Conservation (phyloP, 768 basidiomycete species). For the Clathrus columnatus region DNA sequence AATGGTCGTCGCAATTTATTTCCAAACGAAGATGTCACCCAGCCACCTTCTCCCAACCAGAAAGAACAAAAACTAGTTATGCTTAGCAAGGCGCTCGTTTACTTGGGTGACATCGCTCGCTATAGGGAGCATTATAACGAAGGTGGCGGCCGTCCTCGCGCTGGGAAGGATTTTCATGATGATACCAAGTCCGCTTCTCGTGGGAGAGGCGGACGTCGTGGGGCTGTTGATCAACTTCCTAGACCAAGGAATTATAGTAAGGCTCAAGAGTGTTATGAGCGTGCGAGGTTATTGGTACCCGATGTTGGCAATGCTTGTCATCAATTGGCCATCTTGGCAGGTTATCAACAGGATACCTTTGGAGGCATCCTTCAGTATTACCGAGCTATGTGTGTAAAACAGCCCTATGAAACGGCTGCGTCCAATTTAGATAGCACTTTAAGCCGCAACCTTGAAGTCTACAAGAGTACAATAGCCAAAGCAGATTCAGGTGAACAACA, state of each 20-base stretch:
- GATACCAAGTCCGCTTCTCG: slow-evolving; percentile 40
- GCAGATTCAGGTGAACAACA: slow-evolving; percentile 24
- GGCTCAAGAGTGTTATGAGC: slow-evolving; percentile 76
- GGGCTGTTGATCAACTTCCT: slow-evolving; percentile 34
- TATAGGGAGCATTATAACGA: slow-evolving; percentile 90
- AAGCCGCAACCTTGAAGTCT: slow-evolving; percentile 19
- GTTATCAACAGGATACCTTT: slow-evolving; percentile 79
- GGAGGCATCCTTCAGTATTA: slow-evolving; percentile 79
- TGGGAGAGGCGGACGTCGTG: slow-evolving; percentile 38
- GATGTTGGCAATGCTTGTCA: slow-evolving; percentile 92
- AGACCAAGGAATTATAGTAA: slow-evolving; percentile 63
- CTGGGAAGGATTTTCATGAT: slow-evolving; percentile 45
- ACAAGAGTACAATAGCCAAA: slow-evolving; percentile 26
- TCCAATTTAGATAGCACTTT: slow-evolving; percentile 77
- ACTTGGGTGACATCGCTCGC: slow-evolving; percentile 88
- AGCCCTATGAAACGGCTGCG: slow-evolving; percentile 79
- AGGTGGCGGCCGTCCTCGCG: slow-evolving; percentile 50
- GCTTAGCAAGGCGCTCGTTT: slow-evolving; percentile 81
- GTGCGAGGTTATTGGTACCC: slow-evolving; percentile 74
- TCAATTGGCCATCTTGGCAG: slow-evolving; percentile 88
- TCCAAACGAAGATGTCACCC: slow-evolving; percentile 38
- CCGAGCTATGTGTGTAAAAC: slow-evolving; percentile 77
- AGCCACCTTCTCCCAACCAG: slow-evolving; percentile 40
- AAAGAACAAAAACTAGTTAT: slow-evolving; percentile 61
- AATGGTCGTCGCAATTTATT: slow-evolving; percentile 43